Conservation (phyloP, 768 basidiomycete species). For the Megacollybia marginata region DNA sequence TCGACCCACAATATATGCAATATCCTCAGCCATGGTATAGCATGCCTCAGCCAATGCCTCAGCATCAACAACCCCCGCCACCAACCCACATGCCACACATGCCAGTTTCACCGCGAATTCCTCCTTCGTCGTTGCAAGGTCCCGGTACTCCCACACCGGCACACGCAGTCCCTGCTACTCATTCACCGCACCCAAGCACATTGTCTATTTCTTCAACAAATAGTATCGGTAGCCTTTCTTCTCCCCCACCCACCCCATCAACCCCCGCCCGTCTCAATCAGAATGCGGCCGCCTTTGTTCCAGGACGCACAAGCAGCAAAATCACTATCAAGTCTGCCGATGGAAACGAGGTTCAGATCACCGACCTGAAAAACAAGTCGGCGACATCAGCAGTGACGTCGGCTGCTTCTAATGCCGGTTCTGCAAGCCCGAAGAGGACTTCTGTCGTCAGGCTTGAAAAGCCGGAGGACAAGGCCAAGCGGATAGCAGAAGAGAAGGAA, state of each 20-base stretch:
- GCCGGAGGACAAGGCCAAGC: slow-evolving; percentile 44
- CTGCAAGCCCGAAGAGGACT: slow-evolving; percentile 30
- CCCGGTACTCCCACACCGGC: slow-evolving; percentile 65
- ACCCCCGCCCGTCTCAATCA: slow-evolving; percentile 52
- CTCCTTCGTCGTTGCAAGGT: slow-evolving; percentile 39
- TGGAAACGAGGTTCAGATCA: slow-evolving; percentile 59
- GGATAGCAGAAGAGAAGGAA: slow-evolving; percentile 32
- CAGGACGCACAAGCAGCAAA: slow-evolving; percentile 33
- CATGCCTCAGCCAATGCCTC: slow-evolving; percentile 24
- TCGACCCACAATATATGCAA: slow-evolving; percentile 38
- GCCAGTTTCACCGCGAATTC: slow-evolving; percentile 67
- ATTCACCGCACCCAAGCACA: slow-evolving; percentile 41
- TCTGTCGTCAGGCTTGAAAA: slow-evolving; percentile 43
- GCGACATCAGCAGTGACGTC: slow-evolving; percentile 33
- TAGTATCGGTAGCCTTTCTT: slow-evolving; percentile 42
- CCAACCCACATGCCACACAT: slow-evolving; percentile 41
- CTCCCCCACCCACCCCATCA: slow-evolving; percentile 64
- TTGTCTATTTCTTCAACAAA: slow-evolving; percentile 37
- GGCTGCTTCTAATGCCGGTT: slow-evolving; percentile 21
- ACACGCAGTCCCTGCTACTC: slow-evolving; percentile 46
- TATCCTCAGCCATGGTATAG: slow-evolving; percentile 30
- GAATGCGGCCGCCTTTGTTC: slow-evolving; percentile 62
- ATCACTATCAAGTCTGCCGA: slow-evolving; percentile 57
- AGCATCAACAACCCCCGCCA: slow-evolving; percentile 35
- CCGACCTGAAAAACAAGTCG: slow-evolving; percentile 42